Base-by-base conservation (phyloP, 495 filamentous ascomycete genomes). In the Astrothelium subdiscretum region DNA sequence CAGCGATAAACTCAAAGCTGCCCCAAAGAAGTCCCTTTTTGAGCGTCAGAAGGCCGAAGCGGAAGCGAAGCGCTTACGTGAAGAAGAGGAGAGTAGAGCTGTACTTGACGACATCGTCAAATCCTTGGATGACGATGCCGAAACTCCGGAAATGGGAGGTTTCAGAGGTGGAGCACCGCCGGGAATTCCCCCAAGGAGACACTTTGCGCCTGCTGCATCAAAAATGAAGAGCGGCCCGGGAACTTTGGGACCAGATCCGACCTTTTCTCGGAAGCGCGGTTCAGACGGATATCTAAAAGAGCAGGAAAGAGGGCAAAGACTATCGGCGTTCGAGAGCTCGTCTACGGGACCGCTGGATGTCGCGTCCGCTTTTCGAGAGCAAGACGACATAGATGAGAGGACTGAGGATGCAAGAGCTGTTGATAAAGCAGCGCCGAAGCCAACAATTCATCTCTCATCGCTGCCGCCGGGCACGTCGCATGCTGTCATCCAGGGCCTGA, bases 1-100 rank as follows among this genome's bases (percentile, higher is more conserved):
- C 57, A 83, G 84, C 35, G 82, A 85, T 44, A 97, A 97, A 72
- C 85, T 96, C 43, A 83, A 88, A 27, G 88, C 90, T 12, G 87
- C 91, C 0, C 81, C 80, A 42, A 95, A 92, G 74, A 91, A 95
- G 71, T 95, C 91, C 13, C 82, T 90, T 32, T 97, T 95, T 75
- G 92, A 97, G 75, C 86, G 87, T 61, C 89, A 94, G 67, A 94
- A 92, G 76, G 89, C 89, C 42, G 92, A 96, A 71, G 91, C 89
- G 32, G 90, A 96, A 78, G 92, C 90, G 18, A 97, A 97, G 58
- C 87, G 89, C 35, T 81, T 83, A 66, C 82, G 90, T 62, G 92
- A 96, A 73, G 87, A 87, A 71, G 89, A 86, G 63, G 92, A 96
- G 73, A 95, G 89, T 22, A 90, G 88, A 35, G 92, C 92, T 10